Conservation (phyloP, 2,329 filamentous ascomycete genomes). For the Diaporthe citri region DNA sequence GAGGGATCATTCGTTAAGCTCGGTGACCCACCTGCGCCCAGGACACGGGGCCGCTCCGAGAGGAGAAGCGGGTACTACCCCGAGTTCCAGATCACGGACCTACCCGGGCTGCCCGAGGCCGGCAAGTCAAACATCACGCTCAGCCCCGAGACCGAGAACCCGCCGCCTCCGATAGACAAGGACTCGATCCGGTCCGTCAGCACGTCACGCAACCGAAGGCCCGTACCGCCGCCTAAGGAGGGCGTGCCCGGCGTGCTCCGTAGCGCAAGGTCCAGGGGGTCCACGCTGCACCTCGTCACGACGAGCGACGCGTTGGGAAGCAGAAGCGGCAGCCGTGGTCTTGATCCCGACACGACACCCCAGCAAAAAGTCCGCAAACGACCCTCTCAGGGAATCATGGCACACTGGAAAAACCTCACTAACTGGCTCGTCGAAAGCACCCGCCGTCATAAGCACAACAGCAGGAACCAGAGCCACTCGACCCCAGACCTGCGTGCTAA, state of each 20-base stretch:
- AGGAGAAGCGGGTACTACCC: conserved; percentile 77
- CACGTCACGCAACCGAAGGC: conserved; percentile 80
- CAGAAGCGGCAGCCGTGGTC: conserved; percentile 47
- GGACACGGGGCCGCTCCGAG: conserved; percentile 81
- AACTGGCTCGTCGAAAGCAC: conserved; percentile 74
- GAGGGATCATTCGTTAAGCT: conserved; percentile 68
- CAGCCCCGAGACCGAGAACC: conserved; percentile 60
- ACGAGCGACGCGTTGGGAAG: conserved; percentile 64
- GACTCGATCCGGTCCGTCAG: conserved; percentile 81
- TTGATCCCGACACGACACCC: conserved; percentile 46
- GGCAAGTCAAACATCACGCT: conserved; percentile 57
- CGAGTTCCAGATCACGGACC: conserved; percentile 77
- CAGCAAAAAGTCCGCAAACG: conserved; percentile 66
- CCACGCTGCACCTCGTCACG: conserved; percentile 87
- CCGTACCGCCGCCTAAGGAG: conserved; percentile 90
- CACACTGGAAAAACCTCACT: conserved; percentile 74
- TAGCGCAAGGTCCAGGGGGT: conserved; percentile 81
- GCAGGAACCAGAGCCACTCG: conserved; percentile 67
- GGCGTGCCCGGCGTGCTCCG: conserved; percentile 71
- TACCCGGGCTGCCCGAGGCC: conserved; percentile 81
- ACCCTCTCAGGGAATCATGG: conserved; percentile 69
- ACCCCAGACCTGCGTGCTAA: conserved; percentile 70
- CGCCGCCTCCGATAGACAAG: conserved; percentile 82
- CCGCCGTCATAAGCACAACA: conserved; percentile 61
- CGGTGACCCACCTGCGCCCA: conserved; percentile 65